phyloP scores from a whole-genome alignment of 805 yeast genomes.

The Metschnikowia vanudenii region DNA sequence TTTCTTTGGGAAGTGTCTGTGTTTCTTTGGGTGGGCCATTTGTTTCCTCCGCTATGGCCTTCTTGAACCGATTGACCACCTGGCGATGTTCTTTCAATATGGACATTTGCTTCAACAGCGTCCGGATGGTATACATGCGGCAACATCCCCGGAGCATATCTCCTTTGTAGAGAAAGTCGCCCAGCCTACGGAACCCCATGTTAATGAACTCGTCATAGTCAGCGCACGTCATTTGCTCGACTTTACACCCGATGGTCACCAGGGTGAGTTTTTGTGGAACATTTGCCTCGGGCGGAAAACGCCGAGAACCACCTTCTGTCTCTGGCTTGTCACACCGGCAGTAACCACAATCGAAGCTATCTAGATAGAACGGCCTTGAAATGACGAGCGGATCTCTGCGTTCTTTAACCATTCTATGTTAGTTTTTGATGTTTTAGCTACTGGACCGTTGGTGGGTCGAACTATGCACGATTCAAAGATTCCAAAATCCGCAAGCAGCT shows the following conservation, averaged over 20 bases:
- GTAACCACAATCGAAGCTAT: conserved; percentile 64
- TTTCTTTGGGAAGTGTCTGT: not conserved
- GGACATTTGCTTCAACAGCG: conserved; percentile 45
- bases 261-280: conserved; percentile 21
- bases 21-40: not conserved
- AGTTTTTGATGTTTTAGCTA: not conserved
- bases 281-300: conserved; percentile 25
- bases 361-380: conserved; percentile 45
- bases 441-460: not conserved
- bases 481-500: too few species aligned
- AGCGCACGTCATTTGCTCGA: conserved; percentile 44
- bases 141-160: conserved; percentile 77
- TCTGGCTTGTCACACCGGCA: conserved; percentile 52
- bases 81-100: conserved; percentile 67
- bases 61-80: conserved; percentile 58
- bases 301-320: conserved; percentile 12
- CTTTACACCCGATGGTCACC: conserved; percentile 39
- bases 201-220: conserved; percentile 68
- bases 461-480: too few species aligned
- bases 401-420: conserved; percentile 5
- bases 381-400: conserved; percentile 25
- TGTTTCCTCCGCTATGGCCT: conserved; percentile 24
- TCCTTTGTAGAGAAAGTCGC: conserved; percentile 59
- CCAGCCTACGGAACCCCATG: conserved; percentile 78
- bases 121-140: conserved; percentile 72